These are phyloP conservation scores for Ilyonectria mors-panacis DNA, from an alignment of 2,329 filamentous ascomycete genomes.

Conservation along the genomic window DNA sequence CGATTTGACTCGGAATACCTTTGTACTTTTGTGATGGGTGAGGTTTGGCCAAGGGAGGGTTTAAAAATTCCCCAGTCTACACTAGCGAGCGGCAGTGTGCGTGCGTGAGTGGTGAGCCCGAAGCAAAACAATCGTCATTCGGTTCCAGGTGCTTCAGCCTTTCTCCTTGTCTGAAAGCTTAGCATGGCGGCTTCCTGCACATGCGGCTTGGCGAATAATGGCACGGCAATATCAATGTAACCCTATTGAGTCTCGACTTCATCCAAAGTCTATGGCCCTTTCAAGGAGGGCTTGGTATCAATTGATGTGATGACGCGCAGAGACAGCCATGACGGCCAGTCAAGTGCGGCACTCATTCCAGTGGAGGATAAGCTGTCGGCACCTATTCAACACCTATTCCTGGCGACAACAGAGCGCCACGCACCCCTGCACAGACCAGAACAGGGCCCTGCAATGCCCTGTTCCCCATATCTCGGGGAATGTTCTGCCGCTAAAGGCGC, in stretches of 20 bases:
- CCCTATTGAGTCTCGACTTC: too few relatives aligned
- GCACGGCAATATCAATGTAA: neutral
- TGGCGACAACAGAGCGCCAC: conserved; percentile 25
- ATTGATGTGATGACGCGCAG: neutral
- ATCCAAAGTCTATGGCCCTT: too few relatives aligned
- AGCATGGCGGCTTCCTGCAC: neutral
- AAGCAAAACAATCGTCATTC: conserved; percentile 14
- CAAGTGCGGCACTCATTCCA: conserved; percentile 2
- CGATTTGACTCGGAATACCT: conserved; percentile 1
- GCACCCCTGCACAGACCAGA: conserved; percentile 13
- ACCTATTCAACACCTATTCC: conserved; percentile 22
- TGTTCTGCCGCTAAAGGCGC: conserved; percentile 7
- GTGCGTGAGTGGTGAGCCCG: conserved; percentile 10
- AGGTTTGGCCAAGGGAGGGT: conserved; percentile 15
- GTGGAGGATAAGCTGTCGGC: neutral
- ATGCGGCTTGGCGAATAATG: neutral
- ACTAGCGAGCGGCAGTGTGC: conserved; percentile 18
- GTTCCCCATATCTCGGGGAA: conserved; percentile 13
- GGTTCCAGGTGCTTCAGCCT: conserved; percentile 12
- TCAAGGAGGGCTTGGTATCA: neutral
- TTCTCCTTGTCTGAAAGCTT: neutral
- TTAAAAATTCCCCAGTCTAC: conserved; percentile 27
- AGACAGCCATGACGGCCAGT: neutral
- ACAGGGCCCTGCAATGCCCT: conserved; percentile 7
- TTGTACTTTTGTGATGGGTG: conserved; percentile 6